phyloP scores from a whole-genome alignment of 2,329 filamentous ascomycete species.

The Ascocoryne sarcoides region DNA sequence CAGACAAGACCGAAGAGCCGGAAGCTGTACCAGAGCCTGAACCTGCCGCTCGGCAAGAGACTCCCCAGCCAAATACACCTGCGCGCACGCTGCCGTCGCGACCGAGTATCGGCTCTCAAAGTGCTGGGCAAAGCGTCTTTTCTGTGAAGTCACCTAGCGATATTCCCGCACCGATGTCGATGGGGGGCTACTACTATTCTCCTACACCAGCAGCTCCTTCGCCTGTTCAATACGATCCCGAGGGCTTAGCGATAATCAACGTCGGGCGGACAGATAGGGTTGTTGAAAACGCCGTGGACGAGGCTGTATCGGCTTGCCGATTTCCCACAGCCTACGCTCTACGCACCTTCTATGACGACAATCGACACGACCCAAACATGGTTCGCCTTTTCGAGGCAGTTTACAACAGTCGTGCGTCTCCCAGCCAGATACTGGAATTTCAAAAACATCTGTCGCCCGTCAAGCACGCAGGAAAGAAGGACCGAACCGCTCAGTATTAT shows the following conservation, averaged over 20 bases:
- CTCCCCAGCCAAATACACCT: constrained; percentile 10
- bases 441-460: constrained; percentile 40
- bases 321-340: constrained; percentile 56
- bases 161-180: neutral
- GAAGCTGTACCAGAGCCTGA: constrained; percentile 1
- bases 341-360: constrained; percentile 51
- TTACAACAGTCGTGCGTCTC: constrained; percentile 47
- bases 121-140: constrained; percentile 10
- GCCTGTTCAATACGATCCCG: constrained; percentile 8
- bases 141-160: constrained; percentile 10
- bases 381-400: constrained; percentile 49
- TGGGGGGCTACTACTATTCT: neutral
- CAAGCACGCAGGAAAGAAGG: constrained; percentile 50
- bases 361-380: constrained; percentile 41
- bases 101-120: constrained; percentile 9
- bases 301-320: constrained; percentile 46
- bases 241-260: constrained; percentile 17
- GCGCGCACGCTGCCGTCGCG: constrained; percentile 11
- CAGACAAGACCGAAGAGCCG: constrained; percentile 1
- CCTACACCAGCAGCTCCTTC: constrained; percentile 3
- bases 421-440: constrained; percentile 43
- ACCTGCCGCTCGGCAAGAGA: constrained; percentile 4
- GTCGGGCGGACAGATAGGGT: constrained; percentile 37
- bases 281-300: constrained; percentile 48
- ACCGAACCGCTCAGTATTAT: constrained; percentile 41